phyloP scores from a whole-genome alignment of 805 yeast species.

The Crinitomyces ghanaensis region DNA sequence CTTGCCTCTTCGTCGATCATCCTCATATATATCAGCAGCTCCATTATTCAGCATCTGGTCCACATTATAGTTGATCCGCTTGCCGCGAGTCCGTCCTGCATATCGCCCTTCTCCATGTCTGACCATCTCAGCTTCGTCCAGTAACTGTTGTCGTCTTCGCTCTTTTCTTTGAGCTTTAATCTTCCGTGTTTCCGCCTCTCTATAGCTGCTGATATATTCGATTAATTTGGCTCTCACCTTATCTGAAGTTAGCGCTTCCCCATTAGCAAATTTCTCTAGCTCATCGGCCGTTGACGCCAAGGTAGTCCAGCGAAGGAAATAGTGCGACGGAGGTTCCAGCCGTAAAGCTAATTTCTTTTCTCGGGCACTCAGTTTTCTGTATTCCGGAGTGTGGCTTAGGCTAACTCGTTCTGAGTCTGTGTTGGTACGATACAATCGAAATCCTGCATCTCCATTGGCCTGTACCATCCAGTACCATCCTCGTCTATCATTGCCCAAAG shows the following conservation, averaged over 20 bases:
- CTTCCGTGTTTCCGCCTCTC: conserved; percentile 40
- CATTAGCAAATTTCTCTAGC: conserved; percentile 14
- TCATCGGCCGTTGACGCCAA: conserved; percentile 23
- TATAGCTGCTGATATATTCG: conserved; percentile 9
- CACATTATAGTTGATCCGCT: conserved; percentile 19
- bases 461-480: too few relatives aligned
- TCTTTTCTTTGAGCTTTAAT: conserved; percentile 50
- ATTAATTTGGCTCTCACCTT: conserved; percentile 4
- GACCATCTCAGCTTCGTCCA: conserved; percentile 13
- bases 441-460: too few relatives aligned
- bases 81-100: conserved; percentile 24
- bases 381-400: too few relatives aligned
- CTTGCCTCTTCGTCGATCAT: not conserved
- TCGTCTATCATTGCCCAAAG: too few relatives aligned
- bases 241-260: conserved; percentile 1
- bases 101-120: conserved; percentile 23
- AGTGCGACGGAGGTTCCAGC: too few relatives aligned
- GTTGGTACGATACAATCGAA: too few relatives aligned
- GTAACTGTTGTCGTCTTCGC: conserved; percentile 10
- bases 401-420: too few relatives aligned
- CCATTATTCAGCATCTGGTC: too few relatives aligned
- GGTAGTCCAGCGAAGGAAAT: conserved; percentile 23
- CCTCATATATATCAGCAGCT: too few relatives aligned
- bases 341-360: too few relatives aligned
- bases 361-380: too few relatives aligned